Base-by-base conservation (phyloP, 192 early-diverging fungal genomes). In the Piromyces finnis region DNA sequence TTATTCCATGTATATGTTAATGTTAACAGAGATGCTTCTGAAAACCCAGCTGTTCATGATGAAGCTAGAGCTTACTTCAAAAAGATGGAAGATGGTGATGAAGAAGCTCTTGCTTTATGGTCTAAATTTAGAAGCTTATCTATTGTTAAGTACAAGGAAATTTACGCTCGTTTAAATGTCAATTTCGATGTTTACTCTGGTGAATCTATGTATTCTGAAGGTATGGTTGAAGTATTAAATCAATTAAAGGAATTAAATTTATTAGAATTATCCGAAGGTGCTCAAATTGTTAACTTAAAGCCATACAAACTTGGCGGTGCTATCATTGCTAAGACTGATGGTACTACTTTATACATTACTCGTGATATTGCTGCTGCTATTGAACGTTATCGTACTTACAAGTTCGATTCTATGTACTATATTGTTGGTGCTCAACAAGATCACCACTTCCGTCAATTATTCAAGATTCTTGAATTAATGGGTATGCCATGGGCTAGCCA, bases 361-460 rank as follows among this genome's bases (percentile, higher is more conserved):
- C 94, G 96, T 80, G 97, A 99, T 85, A 94, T 99, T 85, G 98
- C 96, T 80, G 97, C 96, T 51, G 95, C 95, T 78, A 91, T 94
- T 79, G 91, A 94, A 85, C 95, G 98, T 84, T 91, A 93, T 80
- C 92, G 94, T 78, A 90, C 87, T 78, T 95, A 94, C 85, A 86
- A 94, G 79, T 97, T 95, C 86, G 95, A 98, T 86, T 90, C 93
- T 83, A 92, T 97, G 88, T 89, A 94, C 84, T 99, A 99, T 81
- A 92, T 98, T 77, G 93, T 98, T 26, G 92, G 92, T 79, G 92
- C 92, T 41, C 93, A 94, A 80, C 98, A 99, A 86, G 93, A 93
- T 83, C 88, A 92, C 78, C 96, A 99, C 82, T 88, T 97, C 82
- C 92, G 93, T 86, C 96, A 98, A 86, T 90, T 98, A 13, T 98